These are phyloP conservation scores for Phytophthora tubulina DNA, from an alignment of 352 stramenopile genomes.

Conservation along the genomic window DNA sequence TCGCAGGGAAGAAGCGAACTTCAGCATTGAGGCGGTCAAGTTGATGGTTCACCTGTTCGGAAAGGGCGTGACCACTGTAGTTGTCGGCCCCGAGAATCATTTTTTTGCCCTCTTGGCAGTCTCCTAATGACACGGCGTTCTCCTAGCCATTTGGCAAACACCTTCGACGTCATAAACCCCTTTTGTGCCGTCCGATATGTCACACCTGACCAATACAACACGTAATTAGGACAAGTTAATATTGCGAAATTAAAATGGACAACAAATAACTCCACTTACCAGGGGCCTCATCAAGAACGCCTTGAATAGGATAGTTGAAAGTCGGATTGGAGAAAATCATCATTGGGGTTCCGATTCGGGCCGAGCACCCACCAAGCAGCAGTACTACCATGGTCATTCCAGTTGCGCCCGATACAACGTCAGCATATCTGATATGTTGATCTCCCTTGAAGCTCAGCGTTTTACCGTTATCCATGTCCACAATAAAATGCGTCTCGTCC, in stretches of 20 bases:
- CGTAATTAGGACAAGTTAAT: too few relatives aligned
- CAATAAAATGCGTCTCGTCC: background rate
- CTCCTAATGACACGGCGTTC: background rate
- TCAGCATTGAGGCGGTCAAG: background rate
- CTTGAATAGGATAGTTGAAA: background rate
- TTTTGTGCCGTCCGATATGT: background rate
- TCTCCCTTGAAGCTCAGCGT: constrained; percentile 3
- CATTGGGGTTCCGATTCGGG: background rate
- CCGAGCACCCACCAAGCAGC: background rate
- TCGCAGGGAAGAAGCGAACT: background rate
- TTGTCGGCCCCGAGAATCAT: background rate
- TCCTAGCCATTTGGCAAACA: background rate
- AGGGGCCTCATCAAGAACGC: background rate
- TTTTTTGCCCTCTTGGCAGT: background rate
- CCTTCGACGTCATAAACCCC: background rate
- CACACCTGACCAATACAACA: background rate
- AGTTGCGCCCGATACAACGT: background rate
- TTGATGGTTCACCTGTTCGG: background rate
- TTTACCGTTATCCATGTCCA: constrained; percentile 3
- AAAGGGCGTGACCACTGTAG: background rate
- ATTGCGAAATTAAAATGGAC: too few relatives aligned
- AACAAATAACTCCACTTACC: background rate
- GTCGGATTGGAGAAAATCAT: background rate
- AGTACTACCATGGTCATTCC: constrained; percentile 3
- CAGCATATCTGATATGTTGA: background rate